A percentile compares a stretch with the other conserved stretches of the same genome.
These are phyloP conservation scores for Neurospora terricola DNA, from an alignment of 495 filamentous ascomycete species.

Conservation along the genomic window DNA sequence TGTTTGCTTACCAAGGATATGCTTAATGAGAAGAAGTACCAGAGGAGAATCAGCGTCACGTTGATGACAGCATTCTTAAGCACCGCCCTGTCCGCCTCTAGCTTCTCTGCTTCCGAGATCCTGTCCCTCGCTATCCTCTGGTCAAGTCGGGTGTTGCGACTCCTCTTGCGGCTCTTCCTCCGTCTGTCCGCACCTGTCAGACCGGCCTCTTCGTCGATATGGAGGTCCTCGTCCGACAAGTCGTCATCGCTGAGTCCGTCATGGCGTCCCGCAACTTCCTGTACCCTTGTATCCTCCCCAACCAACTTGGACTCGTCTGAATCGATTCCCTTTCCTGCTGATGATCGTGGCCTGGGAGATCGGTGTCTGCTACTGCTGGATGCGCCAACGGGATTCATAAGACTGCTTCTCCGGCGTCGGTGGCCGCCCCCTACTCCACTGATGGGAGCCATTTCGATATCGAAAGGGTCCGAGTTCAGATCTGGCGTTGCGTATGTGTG, in stretches of 20 bases:
- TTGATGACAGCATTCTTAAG: conserved; percentile 61
- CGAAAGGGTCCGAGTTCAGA: conserved; percentile 14
- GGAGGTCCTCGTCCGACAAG: conserved; percentile 57
- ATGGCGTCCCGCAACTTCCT: conserved; percentile 14
- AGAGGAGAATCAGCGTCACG: conserved; percentile 65
- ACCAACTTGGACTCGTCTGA: conserved; percentile 31
- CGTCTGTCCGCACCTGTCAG: conserved; percentile 63
- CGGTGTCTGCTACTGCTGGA: conserved; percentile 32
- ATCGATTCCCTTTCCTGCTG: conserved; percentile 18
- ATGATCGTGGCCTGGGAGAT: conserved; percentile 37
- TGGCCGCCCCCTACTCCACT: conserved; percentile 29
- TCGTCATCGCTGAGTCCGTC: conserved; percentile 14
- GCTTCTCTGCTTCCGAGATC: conserved; percentile 53
- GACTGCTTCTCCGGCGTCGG: conserved; percentile 51
- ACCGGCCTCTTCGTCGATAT: conserved; percentile 84
- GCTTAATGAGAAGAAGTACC: conserved; percentile 90
- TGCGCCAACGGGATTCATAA: conserved; percentile 35
- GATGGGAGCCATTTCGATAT: conserved; percentile 41
- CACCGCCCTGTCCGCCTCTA: conserved; percentile 60
- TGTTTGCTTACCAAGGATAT: conserved; percentile 74
- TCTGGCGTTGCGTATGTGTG: not conserved
- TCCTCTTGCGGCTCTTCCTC: conserved; percentile 53
- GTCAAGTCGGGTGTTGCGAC: conserved; percentile 60
- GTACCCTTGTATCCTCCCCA: conserved; percentile 25
- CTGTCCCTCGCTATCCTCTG: conserved; percentile 55